Evolutionary conservation across 1,284 basidiomycete species (phyloP).

Genomic region (Lentinula novae-zelandiae): DNA sequence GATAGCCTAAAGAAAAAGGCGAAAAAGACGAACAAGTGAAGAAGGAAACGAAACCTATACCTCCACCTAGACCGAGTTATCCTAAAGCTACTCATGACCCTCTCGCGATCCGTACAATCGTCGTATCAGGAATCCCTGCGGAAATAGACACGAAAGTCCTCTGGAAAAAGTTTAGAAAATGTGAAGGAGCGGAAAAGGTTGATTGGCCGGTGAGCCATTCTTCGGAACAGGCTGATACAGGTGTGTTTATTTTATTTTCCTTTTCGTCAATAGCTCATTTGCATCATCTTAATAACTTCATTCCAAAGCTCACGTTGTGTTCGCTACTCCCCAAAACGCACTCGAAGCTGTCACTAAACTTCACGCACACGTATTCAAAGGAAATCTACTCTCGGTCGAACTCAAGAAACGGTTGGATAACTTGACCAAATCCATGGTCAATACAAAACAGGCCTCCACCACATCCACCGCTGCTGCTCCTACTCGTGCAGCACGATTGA

Average conservation of each 20-base stretch:
- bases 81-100: conserved; percentile 54
- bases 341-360: conserved; percentile 77
- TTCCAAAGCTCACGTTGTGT: conserved; percentile 68
- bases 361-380: conserved; percentile 94
- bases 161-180: conserved; percentile 89
- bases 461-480: conserved; percentile 35
- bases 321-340: conserved; percentile 70
- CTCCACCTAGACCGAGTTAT: conserved; percentile 29
- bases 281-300: not conserved
- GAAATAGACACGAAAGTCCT: conserved; percentile 70
- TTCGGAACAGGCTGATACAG: conserved; percentile 36
- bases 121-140: conserved; percentile 72
- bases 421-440: conserved; percentile 45
- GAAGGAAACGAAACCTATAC: conserved; percentile 36
- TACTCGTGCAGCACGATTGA: conserved; percentile 77
- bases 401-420: conserved; percentile 82
- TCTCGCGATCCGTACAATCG: conserved; percentile 75
- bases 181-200: conserved; percentile 65
- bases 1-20: conserved; percentile 36
- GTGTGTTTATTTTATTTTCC: conserved; percentile 20
- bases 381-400: conserved; percentile 80
- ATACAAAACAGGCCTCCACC: conserved; percentile 24
- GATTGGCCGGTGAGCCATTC: conserved; percentile 60
- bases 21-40: conserved; percentile 23
- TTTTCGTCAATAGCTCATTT: not conserved